Evolutionary conservation across 2,329 filamentous ascomycete genomes (phyloP).

Genomic region (Xenoacremonium recifei): DNA sequence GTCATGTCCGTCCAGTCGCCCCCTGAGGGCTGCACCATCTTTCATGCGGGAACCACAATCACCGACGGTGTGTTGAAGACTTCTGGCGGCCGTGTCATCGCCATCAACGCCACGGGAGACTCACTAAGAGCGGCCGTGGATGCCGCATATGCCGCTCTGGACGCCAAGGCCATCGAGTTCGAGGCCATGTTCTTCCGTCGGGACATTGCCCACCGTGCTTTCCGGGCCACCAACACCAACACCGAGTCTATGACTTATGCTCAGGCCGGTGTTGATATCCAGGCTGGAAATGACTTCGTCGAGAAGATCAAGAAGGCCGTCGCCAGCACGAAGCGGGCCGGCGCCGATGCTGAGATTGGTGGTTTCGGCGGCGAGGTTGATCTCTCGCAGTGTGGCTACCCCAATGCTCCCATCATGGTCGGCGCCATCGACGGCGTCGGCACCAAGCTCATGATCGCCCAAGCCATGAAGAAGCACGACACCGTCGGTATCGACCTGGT

Average conservation of each 20-base stretch:
- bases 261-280: slow-evolving; percentile 88
- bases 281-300: slow-evolving; percentile 90
- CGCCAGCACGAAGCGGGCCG: slow-evolving; percentile 77
- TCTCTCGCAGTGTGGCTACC: slow-evolving; percentile 70
- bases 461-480: slow-evolving; percentile 84
- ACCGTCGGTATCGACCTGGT: slow-evolving; percentile 96
- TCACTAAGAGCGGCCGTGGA: slow-evolving; percentile 80
- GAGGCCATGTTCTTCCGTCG: slow-evolving; percentile 88
- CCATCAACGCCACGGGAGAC: slow-evolving; percentile 72
- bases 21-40: slow-evolving; percentile 61
- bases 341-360: slow-evolving; percentile 90
- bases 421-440: slow-evolving; percentile 95
- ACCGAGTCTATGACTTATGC: slow-evolving; percentile 78
- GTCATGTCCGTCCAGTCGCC: slow-evolving; percentile 50
- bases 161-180: slow-evolving; percentile 67
- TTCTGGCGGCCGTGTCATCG: slow-evolving; percentile 87
- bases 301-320: slow-evolving; percentile 89
- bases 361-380: slow-evolving; percentile 76
- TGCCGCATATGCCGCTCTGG: slow-evolving; percentile 82
- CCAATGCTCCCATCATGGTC: slow-evolving; percentile 76
- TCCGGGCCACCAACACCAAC: slow-evolving; percentile 43
- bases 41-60: slow-evolving; percentile 86
- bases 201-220: slow-evolving; percentile 83
- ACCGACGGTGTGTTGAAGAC: slow-evolving; percentile 66
- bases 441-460: slow-evolving; percentile 95